These are phyloP conservation scores for Phylloporus scabripes DNA, from an alignment of 768 basidiomycete species.

Conservation along the genomic window DNA sequence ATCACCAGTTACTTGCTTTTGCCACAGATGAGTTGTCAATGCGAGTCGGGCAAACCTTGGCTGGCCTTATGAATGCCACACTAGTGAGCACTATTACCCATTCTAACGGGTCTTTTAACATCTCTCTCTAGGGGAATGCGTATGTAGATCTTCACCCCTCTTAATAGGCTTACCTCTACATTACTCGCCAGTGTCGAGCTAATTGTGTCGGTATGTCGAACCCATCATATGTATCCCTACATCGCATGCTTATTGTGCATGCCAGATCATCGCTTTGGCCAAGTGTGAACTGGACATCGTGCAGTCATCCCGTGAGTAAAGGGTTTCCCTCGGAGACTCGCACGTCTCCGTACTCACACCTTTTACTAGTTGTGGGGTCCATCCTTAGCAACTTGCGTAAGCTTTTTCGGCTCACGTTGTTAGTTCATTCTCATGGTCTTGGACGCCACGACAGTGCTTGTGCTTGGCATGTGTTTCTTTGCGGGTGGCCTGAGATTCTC, in stretches of 20 bases:
- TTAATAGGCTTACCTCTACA: neutral
- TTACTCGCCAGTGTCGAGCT: conserved; percentile 40
- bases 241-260: neutral
- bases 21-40: conserved; percentile 83
- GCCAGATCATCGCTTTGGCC: conserved; percentile 70
- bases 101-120: neutral
- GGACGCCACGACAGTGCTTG: conserved; percentile 49
- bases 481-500: conserved; percentile 73
- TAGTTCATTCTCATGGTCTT: neutral
- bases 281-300: conserved; percentile 80
- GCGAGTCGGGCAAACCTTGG: conserved; percentile 77
- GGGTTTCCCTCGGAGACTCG: neutral
- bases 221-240: neutral
- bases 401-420: conserved; percentile 15
- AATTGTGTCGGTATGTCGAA: conserved; percentile 56
- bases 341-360: neutral
- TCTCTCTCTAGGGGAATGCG: conserved; percentile 26
- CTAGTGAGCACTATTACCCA: conserved; percentile 40
- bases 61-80: conserved; percentile 82
- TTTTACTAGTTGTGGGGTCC: conserved; percentile 62
- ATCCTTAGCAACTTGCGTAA: conserved; percentile 72
- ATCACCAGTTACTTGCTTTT: conserved; percentile 62
- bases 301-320: conserved; percentile 64
- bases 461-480: conserved; percentile 82
- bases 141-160: conserved; percentile 8